Evolutionary conservation across 2,329 filamentous ascomycete genomes (phyloP), one percentile per base, ranked within the genome.

Genomic region (Trichoderma atrobrunneum): DNA sequence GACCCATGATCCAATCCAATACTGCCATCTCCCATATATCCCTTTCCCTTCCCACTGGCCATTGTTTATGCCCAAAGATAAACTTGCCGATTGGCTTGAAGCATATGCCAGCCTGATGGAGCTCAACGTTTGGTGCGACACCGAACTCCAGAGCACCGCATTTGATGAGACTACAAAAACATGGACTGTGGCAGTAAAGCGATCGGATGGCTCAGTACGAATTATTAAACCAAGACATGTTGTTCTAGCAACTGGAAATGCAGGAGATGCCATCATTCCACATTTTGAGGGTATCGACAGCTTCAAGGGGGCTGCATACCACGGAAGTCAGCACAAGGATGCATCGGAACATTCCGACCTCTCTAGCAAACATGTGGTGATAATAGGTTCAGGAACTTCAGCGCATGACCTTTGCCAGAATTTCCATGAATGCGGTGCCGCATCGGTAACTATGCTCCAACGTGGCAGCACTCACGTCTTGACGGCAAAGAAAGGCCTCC

Each of bases 11-110:
- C 89, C 90, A 0, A 87, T 92, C 2, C 90, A 84, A 82, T 87
- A 85, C 72, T 85, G 87, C 68, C 87, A 89, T 75, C 81, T 92
- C 81, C 88, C 91, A 0, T 93, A 91, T 77, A 76, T 93, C 6
- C 81, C 82, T 0, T 93, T 92, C 77, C 91, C 91, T 0, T 77
- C 84, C 0, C 85, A 86, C 69, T 93, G 90, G 90, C 91, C 91
- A 2, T 82, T 91, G 18, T 93, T 91, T 78, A 92, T 90, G 0
- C 90, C 90, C 5, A 92, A 92, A 77, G 90, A 92, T 78, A 93
- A 93, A 76, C 82, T 92, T 0, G 91, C 85, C 1, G 89, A 92
- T 61, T 93, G 88, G 81, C 89, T 93, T 72, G 90, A 92, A 74
- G 82, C 86, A 0, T 93, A 93, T 74, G 90, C 87, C 0, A 85